Base-by-base conservation (phyloP, 2,329 filamentous ascomycete genomes). In the Zymoseptoria ardabiliae region DNA sequence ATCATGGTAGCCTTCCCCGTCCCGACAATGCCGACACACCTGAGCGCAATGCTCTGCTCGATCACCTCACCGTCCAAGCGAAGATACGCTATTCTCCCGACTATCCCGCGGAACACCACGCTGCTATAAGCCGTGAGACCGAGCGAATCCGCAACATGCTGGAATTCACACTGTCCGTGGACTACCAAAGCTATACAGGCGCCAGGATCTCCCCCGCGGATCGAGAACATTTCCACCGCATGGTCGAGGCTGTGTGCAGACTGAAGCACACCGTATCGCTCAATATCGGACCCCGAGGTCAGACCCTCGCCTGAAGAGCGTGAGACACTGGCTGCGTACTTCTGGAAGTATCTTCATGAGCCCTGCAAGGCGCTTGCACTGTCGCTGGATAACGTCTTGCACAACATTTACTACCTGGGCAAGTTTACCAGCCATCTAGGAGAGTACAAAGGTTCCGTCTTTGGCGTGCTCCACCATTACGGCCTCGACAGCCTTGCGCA, bases 281-380 rank as follows among this genome's bases (percentile, higher is more conserved):
- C 35, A 13, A 45, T 45, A 45, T n/a, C 13, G 13, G 35, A 13
- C 11, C 35, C 11, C 11, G 11, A 41, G 35, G 35, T 41, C 35
- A 17, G 35, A n/a, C 35, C 35, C 17, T 6, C 35, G 35, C 35
- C 35, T n/a, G 35, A 45, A n/a, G 13, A 45, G 35, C 35, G 35
- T n/a, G 13, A 45, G 17, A 45, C 17, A 19, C 7, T 51, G 20
- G 50, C 50, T n/a, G 22, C 6, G 4, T 58, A 58, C 41, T 58
- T 58, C 23, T 58, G 56, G 56, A 53, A 54, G 17, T 54, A 58
- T 22, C 21, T 58, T 13, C 50, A 58, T n/a, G 51, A 58, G 50
- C 56, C 56, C 17, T 54, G 56, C 28, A 48, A 49, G n/a, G 30
- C 23, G 20, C 30, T 58, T 17, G 19, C 53, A 5, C 25, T 58